Evolutionary conservation across 2,329 filamentous ascomycete genomes (phyloP).

Genomic region (Neospermospora avenae): DNA sequence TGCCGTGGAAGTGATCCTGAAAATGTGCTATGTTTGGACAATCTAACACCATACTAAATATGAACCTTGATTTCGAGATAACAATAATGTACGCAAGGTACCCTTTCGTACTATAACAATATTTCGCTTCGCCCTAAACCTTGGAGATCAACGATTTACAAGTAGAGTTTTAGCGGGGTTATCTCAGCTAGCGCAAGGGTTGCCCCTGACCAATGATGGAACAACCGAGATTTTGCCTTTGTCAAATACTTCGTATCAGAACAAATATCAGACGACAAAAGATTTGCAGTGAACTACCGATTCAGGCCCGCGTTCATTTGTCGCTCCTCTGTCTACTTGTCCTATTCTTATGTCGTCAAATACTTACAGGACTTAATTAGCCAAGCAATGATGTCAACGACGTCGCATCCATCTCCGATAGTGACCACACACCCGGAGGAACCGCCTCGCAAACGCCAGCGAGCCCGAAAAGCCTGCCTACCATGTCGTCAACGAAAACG

Average conservation of each 20-base stretch:
- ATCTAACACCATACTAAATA: no score
- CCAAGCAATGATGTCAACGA: constrained; percentile 4
- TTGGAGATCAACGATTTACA: neutral
- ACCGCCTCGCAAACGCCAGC: constrained; percentile 20
- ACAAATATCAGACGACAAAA: neutral
- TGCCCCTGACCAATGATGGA: neutral
- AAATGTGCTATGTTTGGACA: no score
- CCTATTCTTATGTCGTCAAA: no score
- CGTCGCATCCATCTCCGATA: neutral
- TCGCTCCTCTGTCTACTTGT: no score
- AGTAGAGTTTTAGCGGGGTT: neutral
- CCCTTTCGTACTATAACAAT: neutral
- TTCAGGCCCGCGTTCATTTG: no score
- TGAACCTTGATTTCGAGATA: no score
- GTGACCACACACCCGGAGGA: constrained; percentile 20
- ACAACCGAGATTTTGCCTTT: constrained; percentile 1
- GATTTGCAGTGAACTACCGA: neutral
- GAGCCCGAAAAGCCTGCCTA: constrained; percentile 26
- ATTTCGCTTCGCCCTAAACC: neutral
- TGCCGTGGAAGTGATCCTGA: no score
- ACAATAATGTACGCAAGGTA: neutral
- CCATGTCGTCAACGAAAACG: constrained; percentile 29
- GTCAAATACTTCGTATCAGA: no score
- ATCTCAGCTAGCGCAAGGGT: neutral
- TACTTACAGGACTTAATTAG: no score